These are phyloP conservation scores for Zychaea mexicana DNA, from an alignment of 371 early-diverging fungal species.

Conservation along the genomic window DNA sequence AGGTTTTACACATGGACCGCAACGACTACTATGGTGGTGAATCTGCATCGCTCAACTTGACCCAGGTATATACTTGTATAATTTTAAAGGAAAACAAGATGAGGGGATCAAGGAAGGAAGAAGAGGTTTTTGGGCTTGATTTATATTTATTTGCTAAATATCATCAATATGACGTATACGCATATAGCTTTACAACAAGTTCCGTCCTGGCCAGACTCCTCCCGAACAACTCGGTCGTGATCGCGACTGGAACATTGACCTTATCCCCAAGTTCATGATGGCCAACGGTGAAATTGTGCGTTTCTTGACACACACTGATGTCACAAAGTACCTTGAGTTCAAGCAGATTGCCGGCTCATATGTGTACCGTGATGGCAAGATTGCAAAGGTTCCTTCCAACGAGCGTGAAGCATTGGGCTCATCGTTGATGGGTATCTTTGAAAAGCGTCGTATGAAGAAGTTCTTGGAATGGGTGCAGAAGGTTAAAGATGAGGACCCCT, in stretches of 20 bases:
- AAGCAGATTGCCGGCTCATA: slow-evolving; percentile 95
- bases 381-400: slow-evolving; percentile 97
- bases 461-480: slow-evolving; percentile 96
- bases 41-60: slow-evolving; percentile 90
- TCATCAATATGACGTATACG: too few relatives aligned
- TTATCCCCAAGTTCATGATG: slow-evolving; percentile 99
- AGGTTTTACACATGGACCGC: slow-evolving; percentile 98
- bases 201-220: slow-evolving; percentile 72
- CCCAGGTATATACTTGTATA: slow-evolving; percentile 65
- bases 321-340: slow-evolving; percentile 98
- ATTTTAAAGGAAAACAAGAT: background rate
- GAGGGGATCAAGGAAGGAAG: background rate
- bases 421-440: slow-evolving; percentile 93
- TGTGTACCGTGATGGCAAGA: slow-evolving; percentile 88
- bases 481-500: slow-evolving; percentile 80
- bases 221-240: slow-evolving; percentile 79
- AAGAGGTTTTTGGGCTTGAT: too few relatives aligned
- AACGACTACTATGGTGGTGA: slow-evolving; percentile 99
- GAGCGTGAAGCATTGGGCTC: slow-evolving; percentile 88
- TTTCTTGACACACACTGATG: slow-evolving; percentile 92
- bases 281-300: slow-evolving; percentile 92
- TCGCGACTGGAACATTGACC: slow-evolving; percentile 97
- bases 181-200: slow-evolving; percentile 83
- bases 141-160: background rate
- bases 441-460: slow-evolving; percentile 94